A percentile compares a stretch with the other conserved stretches of the same genome.
phyloP scores from a whole-genome alignment of 129 eudicot genomes.

The Flaveria bidentis region DNA sequence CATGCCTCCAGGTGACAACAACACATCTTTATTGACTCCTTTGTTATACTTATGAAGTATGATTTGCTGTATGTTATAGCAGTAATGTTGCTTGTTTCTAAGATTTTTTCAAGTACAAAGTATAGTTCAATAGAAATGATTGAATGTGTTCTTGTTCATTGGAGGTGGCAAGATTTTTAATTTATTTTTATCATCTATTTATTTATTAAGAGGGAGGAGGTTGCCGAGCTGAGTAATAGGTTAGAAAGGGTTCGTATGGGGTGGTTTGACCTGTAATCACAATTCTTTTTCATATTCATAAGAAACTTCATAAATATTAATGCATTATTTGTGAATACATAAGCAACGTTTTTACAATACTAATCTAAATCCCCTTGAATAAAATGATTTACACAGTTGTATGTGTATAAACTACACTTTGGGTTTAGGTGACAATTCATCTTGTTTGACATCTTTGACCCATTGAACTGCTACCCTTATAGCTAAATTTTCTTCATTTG shows the following conservation, averaged over 20 bases:
- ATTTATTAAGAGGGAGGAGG: background rate
- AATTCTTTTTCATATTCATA: background rate
- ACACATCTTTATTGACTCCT: slow-evolving; percentile 1
- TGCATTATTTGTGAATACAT: background rate
- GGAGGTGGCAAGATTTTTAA: background rate
- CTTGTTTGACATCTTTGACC: background rate
- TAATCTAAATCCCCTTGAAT: background rate
- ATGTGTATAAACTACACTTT: background rate
- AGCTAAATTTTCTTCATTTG: background rate
- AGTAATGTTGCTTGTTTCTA: background rate
- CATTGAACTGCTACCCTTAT: background rate
- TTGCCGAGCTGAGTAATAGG: no score
- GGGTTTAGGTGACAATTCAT: background rate
- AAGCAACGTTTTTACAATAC: background rate
- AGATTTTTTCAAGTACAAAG: background rate
- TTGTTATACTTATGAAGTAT: slow-evolving; percentile 1
- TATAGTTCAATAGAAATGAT: background rate
- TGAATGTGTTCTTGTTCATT: background rate
- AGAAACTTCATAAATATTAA: no score
- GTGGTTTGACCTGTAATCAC: background rate
- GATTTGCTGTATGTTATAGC: background rate
- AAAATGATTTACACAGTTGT: background rate
- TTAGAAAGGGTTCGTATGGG: background rate
- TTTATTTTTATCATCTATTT: background rate
- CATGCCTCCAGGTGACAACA: slow-evolving; percentile 55